Base-by-base conservation (phyloP, 768 basidiomycete genomes). In the Trametes punicea region DNA sequence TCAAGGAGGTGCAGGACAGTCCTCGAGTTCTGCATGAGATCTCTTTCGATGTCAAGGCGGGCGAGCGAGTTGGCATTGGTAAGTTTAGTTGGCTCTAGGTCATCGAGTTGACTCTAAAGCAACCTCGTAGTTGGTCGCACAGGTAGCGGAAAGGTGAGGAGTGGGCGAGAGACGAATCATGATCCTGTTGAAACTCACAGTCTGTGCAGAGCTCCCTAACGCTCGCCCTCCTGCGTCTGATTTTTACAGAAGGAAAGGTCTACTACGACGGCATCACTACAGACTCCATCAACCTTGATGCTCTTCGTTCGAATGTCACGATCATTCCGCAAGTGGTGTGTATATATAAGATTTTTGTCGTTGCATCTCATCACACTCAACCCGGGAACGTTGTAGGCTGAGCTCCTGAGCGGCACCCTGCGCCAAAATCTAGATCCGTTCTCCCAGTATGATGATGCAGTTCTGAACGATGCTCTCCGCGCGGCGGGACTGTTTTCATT, bases 1-100 rank as follows among this genome's bases (percentile, higher is more conserved):
- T 39, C 15, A 1, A 20, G 21, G 8, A 8, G 29, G 5, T 18
- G 18, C 51, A 56, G 53, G 75, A 76, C 45, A 77, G 78, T 2
- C 84, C 83, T 1, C 67, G 74, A n/a, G 83, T 88, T 0, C 72
- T 89, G 9, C 74, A 81, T 34, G 71, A 81, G 47, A 53, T 87
- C 16, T 74, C 75, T 1, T 81, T 87, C 64, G 66, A 73, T 15
- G 74, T 86, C 55, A 71, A 73, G 25, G 71, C 77, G 11, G 84
- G 84, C 1, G 78, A 84, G 58, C 74, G 81, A n/a, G 71, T 86
- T 40, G 84, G 83, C 45, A 61, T 66, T 21, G n/a, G n/a, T n/a
- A n/a, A n/a, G n/a, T n/a, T n/a, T n/a, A n/a, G n/a, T n/a, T n/a
- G n/a, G n/a, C n/a, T n/a, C n/a, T n/a, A n/a, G n/a, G n/a, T n/a